Evolutionary conservation across 371 early-diverging fungal genomes (phyloP), one percentile per base, ranked within the genome.

Genomic region (Blastocladiella emersonii): DNA sequence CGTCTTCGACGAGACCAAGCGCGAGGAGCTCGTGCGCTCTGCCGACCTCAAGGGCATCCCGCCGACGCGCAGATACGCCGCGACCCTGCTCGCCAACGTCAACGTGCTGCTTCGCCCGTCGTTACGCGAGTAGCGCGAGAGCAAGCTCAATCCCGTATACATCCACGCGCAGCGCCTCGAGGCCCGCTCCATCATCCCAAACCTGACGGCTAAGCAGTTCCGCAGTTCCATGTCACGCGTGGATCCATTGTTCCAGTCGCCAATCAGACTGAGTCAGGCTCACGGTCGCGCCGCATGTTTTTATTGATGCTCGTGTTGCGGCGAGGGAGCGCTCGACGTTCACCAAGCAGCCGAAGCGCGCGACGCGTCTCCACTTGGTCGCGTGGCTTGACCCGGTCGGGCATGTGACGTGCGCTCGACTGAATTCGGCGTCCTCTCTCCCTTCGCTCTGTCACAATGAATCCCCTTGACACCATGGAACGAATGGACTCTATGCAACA

Each of bases 51-150:
- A 84, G 76, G 64, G 75, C 19, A 74, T 93, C 63, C 70, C 74
- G 56, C 85, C 87, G 44, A 91, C 90, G 67, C 90, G 96, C 68
- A 93, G 93, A 57, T 76, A 84, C 65, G 92, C 95, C 34, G 92
- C 97, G 39, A 91, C 93, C 35, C 95, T 95, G 51, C 72, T 96
- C 32, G 79, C 82, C 27, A 95, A 95, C 65, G 89, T 96, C 63
- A 95, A 96, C 71, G 91, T 96, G 61, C 97, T 95, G 56, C 95
- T 95, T 88, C 97, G 95, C 78, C 94, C 95, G 5, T 81, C 84
- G 63, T 91, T 96, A 91, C 90, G 95, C 67, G 83, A 84, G 64
- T 84, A 91, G 69, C 75, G 95, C 34, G 79, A 83, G 68, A 82
- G 81, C 76, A 91, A 90, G 77, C 76, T 92, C 69, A 84, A 85